These are phyloP conservation scores for Colletotrichum salicis DNA, from an alignment of 2,329 filamentous ascomycete genomes.

Conservation along the genomic window DNA sequence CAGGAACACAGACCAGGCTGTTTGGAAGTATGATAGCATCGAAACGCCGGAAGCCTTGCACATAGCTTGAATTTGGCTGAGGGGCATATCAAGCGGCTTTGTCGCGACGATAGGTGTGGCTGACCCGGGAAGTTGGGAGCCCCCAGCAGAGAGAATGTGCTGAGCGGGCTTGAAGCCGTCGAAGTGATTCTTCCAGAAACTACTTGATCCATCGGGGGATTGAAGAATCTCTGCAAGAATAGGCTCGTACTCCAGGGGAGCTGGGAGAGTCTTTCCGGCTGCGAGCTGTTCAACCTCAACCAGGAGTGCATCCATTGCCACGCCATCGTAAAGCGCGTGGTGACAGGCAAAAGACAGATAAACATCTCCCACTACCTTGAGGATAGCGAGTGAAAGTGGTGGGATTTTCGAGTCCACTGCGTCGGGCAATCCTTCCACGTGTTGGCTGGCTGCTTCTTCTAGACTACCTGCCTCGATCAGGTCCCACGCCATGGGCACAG, in stretches of 20 bases:
- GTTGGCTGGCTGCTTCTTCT: slow-evolving; percentile 50
- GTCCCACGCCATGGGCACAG: slow-evolving; percentile 55
- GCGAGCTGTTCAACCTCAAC: slow-evolving; percentile 75
- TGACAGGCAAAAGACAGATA: slow-evolving; percentile 69
- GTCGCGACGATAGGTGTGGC: background rate
- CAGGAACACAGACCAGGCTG: slow-evolving; percentile 77
- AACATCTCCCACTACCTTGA: slow-evolving; percentile 43
- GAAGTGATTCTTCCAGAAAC: slow-evolving; percentile 75
- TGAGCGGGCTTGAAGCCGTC: slow-evolving; percentile 54
- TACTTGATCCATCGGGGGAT: slow-evolving; percentile 59
- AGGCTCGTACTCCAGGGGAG: slow-evolving; percentile 65
- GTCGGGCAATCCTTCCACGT: slow-evolving; percentile 51
- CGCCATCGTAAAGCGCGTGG: slow-evolving; percentile 88
- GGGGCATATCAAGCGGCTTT: slow-evolving; percentile 40
- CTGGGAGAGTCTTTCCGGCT: slow-evolving; percentile 55
- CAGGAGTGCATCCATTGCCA: slow-evolving; percentile 77
- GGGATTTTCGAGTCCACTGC: slow-evolving; percentile 57
- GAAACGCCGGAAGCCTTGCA: slow-evolving; percentile 67
- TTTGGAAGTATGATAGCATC: slow-evolving; percentile 75
- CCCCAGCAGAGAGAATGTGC: background rate
- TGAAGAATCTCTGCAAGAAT: slow-evolving; percentile 72
- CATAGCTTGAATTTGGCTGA: slow-evolving; percentile 58
- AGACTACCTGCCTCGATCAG: slow-evolving; percentile 46
- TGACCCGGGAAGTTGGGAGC: no score
- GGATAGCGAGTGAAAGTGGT: slow-evolving; percentile 57